Evolutionary conservation across 2,329 filamentous ascomycete genomes (phyloP), one percentile per base, ranked within the genome.

Genomic region (Fusarium pseudograminearum): DNA sequence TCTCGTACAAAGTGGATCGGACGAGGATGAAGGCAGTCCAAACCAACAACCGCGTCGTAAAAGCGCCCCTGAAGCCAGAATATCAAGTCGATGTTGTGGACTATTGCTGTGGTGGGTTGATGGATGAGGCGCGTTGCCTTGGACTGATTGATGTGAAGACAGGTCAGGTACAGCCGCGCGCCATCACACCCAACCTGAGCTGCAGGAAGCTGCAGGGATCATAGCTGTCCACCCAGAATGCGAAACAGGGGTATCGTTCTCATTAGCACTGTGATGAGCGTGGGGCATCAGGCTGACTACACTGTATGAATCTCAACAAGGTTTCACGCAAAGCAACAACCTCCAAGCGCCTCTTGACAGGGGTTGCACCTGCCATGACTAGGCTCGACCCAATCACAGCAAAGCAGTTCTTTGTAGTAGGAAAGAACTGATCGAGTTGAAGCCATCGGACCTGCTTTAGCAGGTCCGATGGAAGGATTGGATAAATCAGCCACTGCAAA

Each of bases 111-210:
- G 68, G 72, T 73, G 58, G 62, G 62, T 68, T 62, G 59, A 60
- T 61, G 61, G 59, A 62, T 57, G 57, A 61, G 63, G 67, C 69
- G 67, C 69, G 63, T 68, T 69, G 65, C 14, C 48, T 38, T 40
- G 33, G 9, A 26, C 16, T 40, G 48, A 51, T 51, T 24, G n/a
- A 70, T 73, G 47, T 61, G 59, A 65, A 59, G 48, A 61, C 61
- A 57, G 59, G 36, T 24, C 34, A 66, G 54, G 72, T 65, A 74
- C 72, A 74, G 71, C 71, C 73, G 73, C 73, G 69, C 70, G 65
- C 72, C 65, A 63, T 59, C 60, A 71, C 57, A 56, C 59, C 52
- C 62, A 65, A 65, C 62, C 66, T 56, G 31, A 65, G 36, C 54
- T 69, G 61, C 66, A 67, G 66, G 50, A 70, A 67, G 34, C 44